phyloP scores from a whole-genome alignment of 2,329 filamentous ascomycete genomes.

The Aspergillus niger region DNA sequence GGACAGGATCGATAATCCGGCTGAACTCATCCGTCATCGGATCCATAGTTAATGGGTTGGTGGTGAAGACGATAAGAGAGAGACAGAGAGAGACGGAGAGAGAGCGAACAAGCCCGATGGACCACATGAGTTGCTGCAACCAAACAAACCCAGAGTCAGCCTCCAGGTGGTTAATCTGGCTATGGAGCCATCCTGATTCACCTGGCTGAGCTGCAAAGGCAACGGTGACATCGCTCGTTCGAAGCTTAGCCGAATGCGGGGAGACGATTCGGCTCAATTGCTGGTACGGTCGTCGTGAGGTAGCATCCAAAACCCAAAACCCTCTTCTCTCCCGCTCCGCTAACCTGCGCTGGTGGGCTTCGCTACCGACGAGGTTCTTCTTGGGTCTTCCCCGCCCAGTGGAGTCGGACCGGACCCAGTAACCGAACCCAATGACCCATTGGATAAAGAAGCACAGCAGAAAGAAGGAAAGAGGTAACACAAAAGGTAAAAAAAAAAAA shows the following conservation, averaged over 20 bases:
- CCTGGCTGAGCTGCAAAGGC: conserved; percentile 7
- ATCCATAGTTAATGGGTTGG: neutral
- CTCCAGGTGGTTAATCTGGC: conserved; percentile 4
- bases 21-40: neutral
- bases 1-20: neutral
- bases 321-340: neutral
- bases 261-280: conserved; percentile 14
- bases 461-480: neutral
- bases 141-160: neutral
- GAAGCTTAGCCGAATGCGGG: conserved; percentile 24
- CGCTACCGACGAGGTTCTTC: neutral
- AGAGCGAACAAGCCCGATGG: neutral
- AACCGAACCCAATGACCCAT: neutral
- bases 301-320: conserved; percentile 4
- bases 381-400: neutral
- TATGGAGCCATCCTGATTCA: conserved; percentile 8
- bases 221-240: conserved; percentile 24
- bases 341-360: neutral
- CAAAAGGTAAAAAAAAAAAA: neutral
- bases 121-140: neutral
- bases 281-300: conserved; percentile 11
- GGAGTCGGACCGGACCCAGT: neutral
- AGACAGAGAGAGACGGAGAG: neutral
- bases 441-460: neutral
- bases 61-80: neutral